Base-by-base conservation (phyloP, 1,139 yeast genomes). In the Nakaseomyces kungkrabaensis region DNA sequence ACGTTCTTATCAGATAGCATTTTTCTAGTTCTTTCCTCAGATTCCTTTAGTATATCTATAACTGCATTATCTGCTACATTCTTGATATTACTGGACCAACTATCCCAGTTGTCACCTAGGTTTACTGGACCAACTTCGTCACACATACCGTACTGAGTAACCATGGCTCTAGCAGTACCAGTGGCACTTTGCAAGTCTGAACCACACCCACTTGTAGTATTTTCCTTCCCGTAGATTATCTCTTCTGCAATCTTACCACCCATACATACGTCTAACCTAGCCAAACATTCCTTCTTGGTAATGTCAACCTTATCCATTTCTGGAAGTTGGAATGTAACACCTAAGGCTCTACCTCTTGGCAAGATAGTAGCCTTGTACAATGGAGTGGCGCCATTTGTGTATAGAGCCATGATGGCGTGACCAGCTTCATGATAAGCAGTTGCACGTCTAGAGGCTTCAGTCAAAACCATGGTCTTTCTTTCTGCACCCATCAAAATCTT, bases 391-490 rank as follows among this genome's bases (percentile, higher is more conserved):
- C 96, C 97, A 9, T 82, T 82, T 9, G 96, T 87, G 68, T 78
- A 92, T 79, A 92, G 77, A 5, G 98, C 97, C 87, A 90, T 88
- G 52, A 92, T 87, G 4, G 98, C 98, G 70, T 92, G 99, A 3
- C 99, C 99, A 8, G 98, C 99, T 72, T 92, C 99, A 70, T 92
- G 99, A 68, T 82, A 94, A 1, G 98, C 98, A 22, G 98, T 94
- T 59, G 92, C 90, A 59, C 78, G 80, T 68, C 97, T 80, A 0
- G 95, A 79, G 58, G 92, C 97, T 67, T 92, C 97, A 27, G 98
- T 90, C 70, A 92, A 79, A 48, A 92, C 97, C 97, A 90, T 90
- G 48, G 96, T 87, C 70, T 87, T 87, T 67, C 95, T 85, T 56
- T 96, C 99, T 36, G 97, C 98, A 49, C 99, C 99, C 85, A 94